These are phyloP conservation scores for Panellus pusillus DNA, from an alignment of 768 basidiomycete genomes.

Conservation along the genomic window DNA sequence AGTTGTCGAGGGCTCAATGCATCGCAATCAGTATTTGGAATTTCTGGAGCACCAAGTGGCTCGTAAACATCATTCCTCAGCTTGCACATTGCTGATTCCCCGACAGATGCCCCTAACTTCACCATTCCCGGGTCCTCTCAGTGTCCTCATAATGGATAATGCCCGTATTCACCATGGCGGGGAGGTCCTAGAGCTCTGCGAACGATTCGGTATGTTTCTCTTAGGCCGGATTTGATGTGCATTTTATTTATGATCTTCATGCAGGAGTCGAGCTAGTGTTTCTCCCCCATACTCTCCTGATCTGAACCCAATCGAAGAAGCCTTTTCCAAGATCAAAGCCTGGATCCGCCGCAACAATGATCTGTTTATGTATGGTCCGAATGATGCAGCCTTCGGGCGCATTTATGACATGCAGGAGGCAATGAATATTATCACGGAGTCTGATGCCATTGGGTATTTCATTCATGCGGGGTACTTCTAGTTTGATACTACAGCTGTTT, in stretches of 20 bases:
- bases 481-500: too few species aligned
- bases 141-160: background rate
- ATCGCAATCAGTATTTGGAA: background rate
- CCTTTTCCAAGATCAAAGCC: constrained; percentile 37
- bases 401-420: constrained; percentile 29
- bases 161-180: background rate
- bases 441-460: constrained; percentile 32
- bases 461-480: constrained; percentile 33
- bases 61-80: background rate
- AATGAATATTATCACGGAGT: constrained; percentile 27
- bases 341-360: constrained; percentile 27
- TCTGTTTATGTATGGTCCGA: background rate
- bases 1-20: constrained; percentile 9
- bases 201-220: background rate
- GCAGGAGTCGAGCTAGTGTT: constrained; percentile 29
- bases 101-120: background rate
- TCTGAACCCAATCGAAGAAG: constrained; percentile 41
- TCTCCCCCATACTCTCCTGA: constrained; percentile 42
- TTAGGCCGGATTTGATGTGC: background rate
- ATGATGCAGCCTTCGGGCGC: constrained; percentile 15
- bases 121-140: background rate
- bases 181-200: background rate
- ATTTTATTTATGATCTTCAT: too few species aligned
- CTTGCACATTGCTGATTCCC: constrained; percentile 1
- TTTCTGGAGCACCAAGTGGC: constrained; percentile 2